Base-by-base conservation (phyloP, 257 asterid genomes). In the Buddleja alternifolia region DNA sequence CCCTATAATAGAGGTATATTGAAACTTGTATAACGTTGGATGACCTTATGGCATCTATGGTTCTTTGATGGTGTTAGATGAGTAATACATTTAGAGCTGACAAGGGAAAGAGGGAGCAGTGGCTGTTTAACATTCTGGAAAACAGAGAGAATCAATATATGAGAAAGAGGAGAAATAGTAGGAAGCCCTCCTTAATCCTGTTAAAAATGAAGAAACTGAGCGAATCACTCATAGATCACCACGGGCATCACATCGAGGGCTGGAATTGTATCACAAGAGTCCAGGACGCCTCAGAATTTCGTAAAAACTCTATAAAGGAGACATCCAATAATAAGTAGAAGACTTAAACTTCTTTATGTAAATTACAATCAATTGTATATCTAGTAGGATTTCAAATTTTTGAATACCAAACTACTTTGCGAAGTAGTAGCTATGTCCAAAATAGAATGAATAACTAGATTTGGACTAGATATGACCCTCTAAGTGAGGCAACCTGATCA, bases 1-100 rank as follows among this genome's bases (percentile, higher is more conserved):
- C 70, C 93, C 93, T 16, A 70, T 82, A 71, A 80, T 86, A 65
- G 93, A 86, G 93, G 93, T 86, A 75, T 5, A 32, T 15, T 40
- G 58, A 41, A 6, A 15, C 54, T 11, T 59, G 15, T 7, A 8
- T 11, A 59, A 50, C 32, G 34, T 29, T 20, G 29, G 24, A 10
- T 21, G 32, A 54, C 37, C 54, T 20, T 57, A 10, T 53, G 20
- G 2, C 10, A 32, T 67, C 17, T 16, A 12, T 17, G 6, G 14
- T 53, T 29, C 10, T 29, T 54, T 41, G 64, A n/a, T 55, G 19
- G 40, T 67, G 16, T 66, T 67, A 7, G 44, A 37, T 67, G 56
- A 48, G 15, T 47, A 52, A 29, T 29, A 29, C 34, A 51, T 47
- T 10, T 52, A 25, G 24, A 10, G 46, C 56, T 54, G 25, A 63